Percentiles rank a stretch among this genome's conserved stretches.
Conservation (phyloP, 495 filamentous ascomycete genomes). For the Corynascus novoguineensis region DNA sequence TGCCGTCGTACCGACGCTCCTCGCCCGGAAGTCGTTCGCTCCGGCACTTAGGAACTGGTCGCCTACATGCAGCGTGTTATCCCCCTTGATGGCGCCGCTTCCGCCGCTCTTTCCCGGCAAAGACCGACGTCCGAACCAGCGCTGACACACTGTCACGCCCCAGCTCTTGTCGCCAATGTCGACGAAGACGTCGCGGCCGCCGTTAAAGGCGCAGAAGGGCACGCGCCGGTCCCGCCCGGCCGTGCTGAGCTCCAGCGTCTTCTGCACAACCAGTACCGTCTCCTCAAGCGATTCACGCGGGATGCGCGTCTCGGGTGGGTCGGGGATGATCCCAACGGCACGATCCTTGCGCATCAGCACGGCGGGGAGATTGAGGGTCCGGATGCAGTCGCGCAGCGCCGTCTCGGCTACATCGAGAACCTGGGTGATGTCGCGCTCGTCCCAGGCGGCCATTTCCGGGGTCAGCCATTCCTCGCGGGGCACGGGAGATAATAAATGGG, state of each 20-base stretch:
- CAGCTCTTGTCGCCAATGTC: slow-evolving; percentile 98
- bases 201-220: slow-evolving; percentile 98
- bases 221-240: slow-evolving; percentile 46
- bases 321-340: slow-evolving; percentile 83
- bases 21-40: slow-evolving; percentile 91
- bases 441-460: slow-evolving; percentile 82
- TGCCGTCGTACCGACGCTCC: slow-evolving; percentile 58
- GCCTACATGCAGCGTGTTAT: slow-evolving; percentile 73
- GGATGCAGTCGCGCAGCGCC: slow-evolving; percentile 71
- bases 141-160: slow-evolving; percentile 86
- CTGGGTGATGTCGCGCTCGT: slow-evolving; percentile 65
- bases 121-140: slow-evolving; percentile 65
- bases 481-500: slow-evolving; percentile 56
- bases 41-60: slow-evolving; percentile 96
- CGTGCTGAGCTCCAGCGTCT: slow-evolving; percentile 75
- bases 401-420: slow-evolving; percentile 83
- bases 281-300: slow-evolving; percentile 88
- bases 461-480: slow-evolving; percentile 71
- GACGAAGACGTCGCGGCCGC: slow-evolving; percentile 94
- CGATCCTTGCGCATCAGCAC: slow-evolving; percentile 81
- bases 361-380: slow-evolving; percentile 70
- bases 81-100: slow-evolving; percentile 38
- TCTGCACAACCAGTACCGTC: slow-evolving; percentile 89
- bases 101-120: not conserved
- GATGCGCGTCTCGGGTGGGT: slow-evolving; percentile 54